Evolutionary conservation across 116 monocot genomes (phyloP).

Genomic region (Phalaenopsis hybrid): DNA sequence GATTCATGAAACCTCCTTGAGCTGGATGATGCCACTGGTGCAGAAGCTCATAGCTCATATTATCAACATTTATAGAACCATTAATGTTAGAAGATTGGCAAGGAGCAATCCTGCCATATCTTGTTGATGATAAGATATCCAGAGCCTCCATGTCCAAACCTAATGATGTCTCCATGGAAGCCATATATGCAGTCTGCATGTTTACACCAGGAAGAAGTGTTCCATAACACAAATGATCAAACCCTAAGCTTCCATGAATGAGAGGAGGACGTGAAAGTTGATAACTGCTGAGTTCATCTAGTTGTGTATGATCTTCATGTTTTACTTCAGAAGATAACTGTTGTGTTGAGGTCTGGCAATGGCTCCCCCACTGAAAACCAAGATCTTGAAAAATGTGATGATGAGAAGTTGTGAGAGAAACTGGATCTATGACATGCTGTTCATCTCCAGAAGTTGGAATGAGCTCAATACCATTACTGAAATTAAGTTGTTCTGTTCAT

Average conservation of each 20-base stretch:
- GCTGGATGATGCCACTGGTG: background rate
- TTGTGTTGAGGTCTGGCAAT: background rate
- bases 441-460: slow-evolving; percentile 20
- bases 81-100: background rate
- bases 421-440: background rate
- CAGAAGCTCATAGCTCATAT: background rate
- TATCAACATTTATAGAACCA: background rate
- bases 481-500: background rate
- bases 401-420: slow-evolving; percentile 1
- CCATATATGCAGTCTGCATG: slow-evolving; percentile 8
- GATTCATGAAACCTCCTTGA: background rate
- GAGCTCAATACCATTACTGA: slow-evolving; percentile 1
- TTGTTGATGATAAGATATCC: background rate
- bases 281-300: background rate
- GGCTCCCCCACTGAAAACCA: slow-evolving; percentile 40
- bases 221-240: slow-evolving; percentile 4
- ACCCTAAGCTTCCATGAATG: background rate
- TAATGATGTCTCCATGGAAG: slow-evolving; percentile 8
- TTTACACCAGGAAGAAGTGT: slow-evolving; percentile 21
- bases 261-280: background rate
- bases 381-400: slow-evolving; percentile 41
- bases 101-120: background rate
- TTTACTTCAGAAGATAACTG: background rate
- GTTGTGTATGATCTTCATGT: background rate
- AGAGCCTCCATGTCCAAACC: slow-evolving; percentile 8